Evolutionary conservation across 805 yeast species (phyloP).

Genomic region (Nakazawaea laoshanensis): DNA sequence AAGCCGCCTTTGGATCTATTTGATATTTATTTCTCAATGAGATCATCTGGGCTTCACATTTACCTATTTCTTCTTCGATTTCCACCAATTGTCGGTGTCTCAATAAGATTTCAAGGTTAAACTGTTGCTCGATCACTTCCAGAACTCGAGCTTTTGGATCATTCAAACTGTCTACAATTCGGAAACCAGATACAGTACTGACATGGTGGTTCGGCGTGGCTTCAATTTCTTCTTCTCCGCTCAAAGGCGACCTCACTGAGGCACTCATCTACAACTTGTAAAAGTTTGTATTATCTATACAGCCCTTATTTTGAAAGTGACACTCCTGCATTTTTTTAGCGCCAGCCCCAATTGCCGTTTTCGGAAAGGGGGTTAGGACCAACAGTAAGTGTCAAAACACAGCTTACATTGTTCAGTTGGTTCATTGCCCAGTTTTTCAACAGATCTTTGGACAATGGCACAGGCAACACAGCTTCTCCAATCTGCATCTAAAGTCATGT

Average conservation of each 20-base stretch:
- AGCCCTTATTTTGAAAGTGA: no score
- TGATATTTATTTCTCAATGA: conserved; percentile 38
- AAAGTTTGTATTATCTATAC: no score
- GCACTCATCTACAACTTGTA: background rate
- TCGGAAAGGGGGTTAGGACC: no score
- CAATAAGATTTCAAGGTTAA: conserved; percentile 51
- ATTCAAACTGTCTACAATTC: background rate
- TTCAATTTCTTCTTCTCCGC: conserved; percentile 8
- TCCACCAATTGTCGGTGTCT: conserved; percentile 48
- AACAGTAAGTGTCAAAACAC: conserved; percentile 31
- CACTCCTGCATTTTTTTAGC: no score
- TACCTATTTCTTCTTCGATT: conserved; percentile 44
- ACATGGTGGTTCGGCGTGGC: no score
- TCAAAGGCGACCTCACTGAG: conserved; percentile 10
- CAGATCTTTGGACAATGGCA: conserved; percentile 42
- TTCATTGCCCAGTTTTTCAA: conserved; percentile 27
- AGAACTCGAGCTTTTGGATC: conserved; percentile 15
- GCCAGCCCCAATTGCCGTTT: no score
- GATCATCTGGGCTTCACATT: conserved; percentile 50
- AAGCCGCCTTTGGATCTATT: conserved; percentile 28
- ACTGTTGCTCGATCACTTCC: conserved; percentile 29
- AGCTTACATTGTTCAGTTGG: conserved; percentile 16
- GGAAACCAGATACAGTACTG: no score
- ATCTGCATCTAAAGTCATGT: conserved; percentile 25
- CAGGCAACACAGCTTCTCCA: conserved; percentile 47